A percentile compares a stretch with the other conserved stretches of the same genome.
Evolutionary conservation across 495 filamentous ascomycete species (phyloP).

Genomic region (Xylaria flabelliformis): DNA sequence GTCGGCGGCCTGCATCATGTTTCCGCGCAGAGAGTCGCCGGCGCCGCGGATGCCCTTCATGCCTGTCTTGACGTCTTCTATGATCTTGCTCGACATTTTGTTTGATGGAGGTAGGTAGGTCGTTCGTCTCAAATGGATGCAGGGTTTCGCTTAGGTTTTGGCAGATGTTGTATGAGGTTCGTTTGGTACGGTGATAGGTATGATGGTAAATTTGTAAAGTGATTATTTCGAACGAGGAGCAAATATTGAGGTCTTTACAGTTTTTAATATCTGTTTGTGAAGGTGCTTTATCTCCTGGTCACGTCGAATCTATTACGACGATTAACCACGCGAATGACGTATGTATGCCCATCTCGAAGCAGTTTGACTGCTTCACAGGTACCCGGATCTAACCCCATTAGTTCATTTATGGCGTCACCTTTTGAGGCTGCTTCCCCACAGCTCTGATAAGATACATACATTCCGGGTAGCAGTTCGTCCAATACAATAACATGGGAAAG

Average conservation of each 20-base stretch:
- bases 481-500: not conserved
- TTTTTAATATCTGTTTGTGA: not conserved
- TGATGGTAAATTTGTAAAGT: not conserved
- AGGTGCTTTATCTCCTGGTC: not conserved
- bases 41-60: slow-evolving; percentile 38
- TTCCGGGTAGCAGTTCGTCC: not conserved
- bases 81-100: slow-evolving; percentile 34
- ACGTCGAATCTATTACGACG: slow-evolving; percentile 1
- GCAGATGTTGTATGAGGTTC: not conserved
- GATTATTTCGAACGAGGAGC: not conserved
- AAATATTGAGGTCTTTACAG: not conserved
- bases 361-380: not conserved
- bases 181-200: not conserved
- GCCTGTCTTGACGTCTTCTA: slow-evolving; percentile 39
- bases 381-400: not conserved
- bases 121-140: not conserved
- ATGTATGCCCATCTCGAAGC: slow-evolving; percentile 17
- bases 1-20: slow-evolving; percentile 30
- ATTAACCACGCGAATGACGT: slow-evolving; percentile 15
- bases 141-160: not conserved
- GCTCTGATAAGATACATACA: not conserved
- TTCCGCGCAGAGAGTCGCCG: slow-evolving; percentile 36
- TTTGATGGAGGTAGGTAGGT: not conserved
- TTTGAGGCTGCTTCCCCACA: not conserved
- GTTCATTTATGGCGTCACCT: slow-evolving; percentile 9